phyloP scores from a whole-genome alignment of 139 green algal species.

The Chlamydomonas incerta region DNA sequence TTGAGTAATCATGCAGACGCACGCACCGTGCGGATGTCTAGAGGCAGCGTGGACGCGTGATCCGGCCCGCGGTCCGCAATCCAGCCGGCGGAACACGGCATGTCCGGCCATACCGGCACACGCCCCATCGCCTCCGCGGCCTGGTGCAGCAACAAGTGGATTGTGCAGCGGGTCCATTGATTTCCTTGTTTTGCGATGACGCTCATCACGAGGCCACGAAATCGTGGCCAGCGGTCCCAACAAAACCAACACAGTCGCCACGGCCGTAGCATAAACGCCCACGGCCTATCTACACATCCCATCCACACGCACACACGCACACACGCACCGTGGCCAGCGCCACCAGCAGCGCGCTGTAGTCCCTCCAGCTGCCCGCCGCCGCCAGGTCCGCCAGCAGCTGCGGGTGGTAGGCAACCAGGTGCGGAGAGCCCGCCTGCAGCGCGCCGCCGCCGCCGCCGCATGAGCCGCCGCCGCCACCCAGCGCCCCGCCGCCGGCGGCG shows the following conservation, averaged over 20 bases:
- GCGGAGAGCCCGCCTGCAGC: background rate
- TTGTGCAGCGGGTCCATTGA: no score
- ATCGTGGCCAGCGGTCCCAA: no score
- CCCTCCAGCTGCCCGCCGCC: background rate
- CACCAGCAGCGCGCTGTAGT: background rate
- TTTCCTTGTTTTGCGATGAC: no score
- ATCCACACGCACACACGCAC: background rate
- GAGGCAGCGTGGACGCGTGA: background rate
- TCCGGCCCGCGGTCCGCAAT: background rate
- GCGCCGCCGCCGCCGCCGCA: background rate
- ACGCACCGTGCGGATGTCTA: background rate
- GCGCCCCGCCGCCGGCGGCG: no score
- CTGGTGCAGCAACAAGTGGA: no score
- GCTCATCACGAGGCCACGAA: no score
- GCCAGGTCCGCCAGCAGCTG: background rate
- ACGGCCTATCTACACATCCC: no score
- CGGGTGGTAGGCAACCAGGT: conserved; percentile 26
- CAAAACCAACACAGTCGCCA: no score
- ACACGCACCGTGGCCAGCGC: background rate
- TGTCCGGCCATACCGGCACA: background rate
- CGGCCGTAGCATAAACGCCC: no score
- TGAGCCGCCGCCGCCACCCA: no score
- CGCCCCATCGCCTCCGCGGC: background rate
- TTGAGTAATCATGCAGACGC: no score
- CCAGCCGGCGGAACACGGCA: conserved; percentile 6